Conservation (phyloP, 2,329 filamentous ascomycete species). For the Neopestalotiopsis clavispora region DNA sequence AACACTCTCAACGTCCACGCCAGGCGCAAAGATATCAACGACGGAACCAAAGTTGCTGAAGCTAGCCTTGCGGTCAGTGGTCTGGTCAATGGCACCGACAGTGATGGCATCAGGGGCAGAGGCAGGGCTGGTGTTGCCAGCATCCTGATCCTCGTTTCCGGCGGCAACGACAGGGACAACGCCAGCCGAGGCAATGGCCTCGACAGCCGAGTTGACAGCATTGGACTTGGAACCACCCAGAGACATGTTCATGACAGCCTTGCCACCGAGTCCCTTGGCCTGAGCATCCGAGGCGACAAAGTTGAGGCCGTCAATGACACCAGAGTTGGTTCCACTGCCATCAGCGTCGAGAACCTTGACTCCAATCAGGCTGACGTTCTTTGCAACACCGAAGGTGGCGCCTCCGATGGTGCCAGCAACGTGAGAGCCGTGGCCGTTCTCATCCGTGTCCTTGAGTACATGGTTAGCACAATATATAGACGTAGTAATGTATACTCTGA, state of each 20-base stretch:
- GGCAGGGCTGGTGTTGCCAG: constrained; percentile 56
- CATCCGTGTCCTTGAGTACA: constrained; percentile 43
- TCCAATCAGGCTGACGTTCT: constrained; percentile 57
- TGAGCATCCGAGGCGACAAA: constrained; percentile 55
- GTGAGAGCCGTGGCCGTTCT: constrained; percentile 69
- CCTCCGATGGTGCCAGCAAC: constrained; percentile 67
- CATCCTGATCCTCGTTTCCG: constrained; percentile 61
- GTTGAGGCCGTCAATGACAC: constrained; percentile 64
- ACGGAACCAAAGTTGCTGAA: constrained; percentile 64
- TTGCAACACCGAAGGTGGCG: constrained; percentile 65
- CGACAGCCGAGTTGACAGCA: constrained; percentile 61
- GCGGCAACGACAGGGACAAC: constrained; percentile 65
- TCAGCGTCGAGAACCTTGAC: constrained; percentile 65
- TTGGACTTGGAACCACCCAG: constrained; percentile 55
- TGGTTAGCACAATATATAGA: background rate
- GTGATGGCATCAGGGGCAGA: constrained; percentile 62
- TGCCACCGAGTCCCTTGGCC: constrained; percentile 48
- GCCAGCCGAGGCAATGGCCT: constrained; percentile 52
- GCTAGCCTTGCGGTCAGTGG: constrained; percentile 49
- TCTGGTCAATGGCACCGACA: constrained; percentile 62
- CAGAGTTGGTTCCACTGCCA: constrained; percentile 53
- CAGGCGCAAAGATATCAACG: constrained; percentile 62
- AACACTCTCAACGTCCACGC: constrained; percentile 57
- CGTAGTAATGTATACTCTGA: constrained; percentile 21
- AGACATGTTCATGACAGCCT: constrained; percentile 68